Percentiles rank a stretch among this genome's conserved stretches.
These are phyloP conservation scores for Ganoderma multipileum DNA, from an alignment of 1,284 basidiomycete genomes.

Conservation along the genomic window DNA sequence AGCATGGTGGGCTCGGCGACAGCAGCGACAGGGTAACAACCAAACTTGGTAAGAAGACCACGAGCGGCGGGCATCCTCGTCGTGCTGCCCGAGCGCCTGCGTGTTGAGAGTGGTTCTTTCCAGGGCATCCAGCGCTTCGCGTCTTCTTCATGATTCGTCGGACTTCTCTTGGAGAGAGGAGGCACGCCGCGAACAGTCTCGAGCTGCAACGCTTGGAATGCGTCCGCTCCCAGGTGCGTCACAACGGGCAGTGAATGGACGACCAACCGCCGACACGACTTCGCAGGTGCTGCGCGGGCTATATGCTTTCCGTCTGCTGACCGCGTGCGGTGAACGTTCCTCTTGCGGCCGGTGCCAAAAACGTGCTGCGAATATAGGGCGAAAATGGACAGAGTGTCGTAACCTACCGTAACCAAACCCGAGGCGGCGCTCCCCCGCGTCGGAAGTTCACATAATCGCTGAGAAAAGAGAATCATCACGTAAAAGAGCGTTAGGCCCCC, in stretches of 20 bases:
- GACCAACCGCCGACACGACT: conserved; percentile 12
- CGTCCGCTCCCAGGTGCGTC: conserved; percentile 2
- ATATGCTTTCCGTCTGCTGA: neutral
- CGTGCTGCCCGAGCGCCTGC: neutral
- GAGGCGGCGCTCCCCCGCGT: neutral
- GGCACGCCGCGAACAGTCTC: conserved; percentile 22
- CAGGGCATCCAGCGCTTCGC: conserved; percentile 2
- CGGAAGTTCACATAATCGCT: neutral
- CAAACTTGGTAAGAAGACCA: neutral
- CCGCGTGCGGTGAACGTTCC: conserved; percentile 8
- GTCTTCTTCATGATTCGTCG: conserved; percentile 5
- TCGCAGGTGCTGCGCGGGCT: conserved; percentile 4
- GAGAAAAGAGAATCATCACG: conserved; percentile 6
- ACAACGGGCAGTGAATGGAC: conserved; percentile 20
- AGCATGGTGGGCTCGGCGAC: neutral
- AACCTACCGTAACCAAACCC: neutral
- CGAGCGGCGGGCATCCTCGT: neutral
- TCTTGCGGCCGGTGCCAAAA: neutral
- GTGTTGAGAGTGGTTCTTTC: neutral
- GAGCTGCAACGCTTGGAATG: conserved; percentile 6
- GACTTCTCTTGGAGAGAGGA: conserved; percentile 4
- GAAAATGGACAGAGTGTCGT: neutral
- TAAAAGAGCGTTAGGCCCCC: neutral
- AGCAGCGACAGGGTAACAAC: neutral
- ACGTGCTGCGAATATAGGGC: neutral